phyloP scores from a whole-genome alignment of 495 filamentous ascomycete species.

The Penicillium malachiteum region DNA sequence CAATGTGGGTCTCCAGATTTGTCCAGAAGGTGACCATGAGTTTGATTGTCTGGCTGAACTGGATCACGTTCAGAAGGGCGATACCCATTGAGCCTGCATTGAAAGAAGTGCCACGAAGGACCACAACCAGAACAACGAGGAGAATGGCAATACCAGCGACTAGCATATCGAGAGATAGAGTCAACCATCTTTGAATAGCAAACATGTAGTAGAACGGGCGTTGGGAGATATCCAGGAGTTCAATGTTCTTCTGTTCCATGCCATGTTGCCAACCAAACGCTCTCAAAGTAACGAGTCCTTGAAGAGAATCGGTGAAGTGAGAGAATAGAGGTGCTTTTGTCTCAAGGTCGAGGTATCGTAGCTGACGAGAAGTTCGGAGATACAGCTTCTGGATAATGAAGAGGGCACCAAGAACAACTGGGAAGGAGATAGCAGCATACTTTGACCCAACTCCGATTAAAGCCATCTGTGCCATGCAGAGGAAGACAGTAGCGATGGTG shows the following conservation, averaged over 20 bases:
- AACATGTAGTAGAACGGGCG: slow-evolving; percentile 59
- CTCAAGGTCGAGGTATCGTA: slow-evolving; percentile 63
- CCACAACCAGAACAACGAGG: slow-evolving; percentile 45
- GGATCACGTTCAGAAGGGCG: slow-evolving; percentile 57
- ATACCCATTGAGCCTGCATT: slow-evolving; percentile 55
- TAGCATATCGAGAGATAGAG: slow-evolving; percentile 49
- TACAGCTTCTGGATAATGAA: slow-evolving; percentile 61
- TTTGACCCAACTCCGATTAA: slow-evolving; percentile 49
- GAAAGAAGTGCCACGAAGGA: slow-evolving; percentile 37
- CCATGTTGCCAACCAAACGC: slow-evolving; percentile 56
- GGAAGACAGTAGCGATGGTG: slow-evolving; percentile 44
- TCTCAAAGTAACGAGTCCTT: slow-evolving; percentile 51
- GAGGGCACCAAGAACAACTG: slow-evolving; percentile 44
- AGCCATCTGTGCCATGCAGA: slow-evolving; percentile 50
- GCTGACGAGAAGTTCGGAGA: slow-evolving; percentile 61
- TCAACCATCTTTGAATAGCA: slow-evolving; percentile 54
- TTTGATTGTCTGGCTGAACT: slow-evolving; percentile 52
- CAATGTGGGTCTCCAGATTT: slow-evolving; percentile 56
- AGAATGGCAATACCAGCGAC: slow-evolving; percentile 49
- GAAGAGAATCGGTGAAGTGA: slow-evolving; percentile 55
- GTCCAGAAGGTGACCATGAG: slow-evolving; percentile 57
- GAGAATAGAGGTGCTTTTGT: slow-evolving; percentile 59
- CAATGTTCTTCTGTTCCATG: slow-evolving; percentile 46
- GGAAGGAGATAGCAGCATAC: slow-evolving; percentile 53
- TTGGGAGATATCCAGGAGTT: slow-evolving; percentile 57